Conservation (phyloP, 2,329 filamentous ascomycete species). For the Pseudogymnoascus pannorum region DNA sequence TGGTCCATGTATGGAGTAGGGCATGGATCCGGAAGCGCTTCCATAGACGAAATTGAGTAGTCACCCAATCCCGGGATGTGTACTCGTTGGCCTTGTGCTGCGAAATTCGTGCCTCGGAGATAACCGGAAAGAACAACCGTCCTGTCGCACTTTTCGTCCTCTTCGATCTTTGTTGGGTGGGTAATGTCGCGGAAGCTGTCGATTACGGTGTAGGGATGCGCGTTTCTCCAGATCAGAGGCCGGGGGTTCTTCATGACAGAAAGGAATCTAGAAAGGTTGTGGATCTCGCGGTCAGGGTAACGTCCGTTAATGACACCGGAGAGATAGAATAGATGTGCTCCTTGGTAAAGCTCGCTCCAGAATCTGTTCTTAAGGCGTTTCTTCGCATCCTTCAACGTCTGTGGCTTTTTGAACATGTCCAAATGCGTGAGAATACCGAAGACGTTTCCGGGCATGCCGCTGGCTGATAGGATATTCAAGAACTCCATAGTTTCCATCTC, state of each 20-base stretch:
- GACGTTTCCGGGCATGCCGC: constrained; percentile 97
- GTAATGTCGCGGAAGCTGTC: constrained; percentile 95
- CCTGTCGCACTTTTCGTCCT: constrained; percentile 81
- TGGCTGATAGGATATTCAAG: constrained; percentile 83
- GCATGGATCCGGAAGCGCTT: constrained; percentile 86
- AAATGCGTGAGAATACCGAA: constrained; percentile 96
- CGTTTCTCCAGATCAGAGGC: constrained; percentile 93
- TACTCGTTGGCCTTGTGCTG: constrained; percentile 74
- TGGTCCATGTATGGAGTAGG: constrained; percentile 89
- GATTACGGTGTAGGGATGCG: constrained; percentile 86
- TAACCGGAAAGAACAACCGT: constrained; percentile 91
- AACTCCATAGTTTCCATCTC: constrained; percentile 99
- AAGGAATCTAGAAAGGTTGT: constrained; percentile 90
- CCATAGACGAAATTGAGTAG: constrained; percentile 73
- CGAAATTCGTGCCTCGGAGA: constrained; percentile 88
- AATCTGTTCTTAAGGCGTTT: constrained; percentile 92
- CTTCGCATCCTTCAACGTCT: constrained; percentile 85
- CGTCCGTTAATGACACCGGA: constrained; percentile 94
- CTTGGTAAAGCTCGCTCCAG: constrained; percentile 95
- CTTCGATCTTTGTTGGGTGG: constrained; percentile 83
- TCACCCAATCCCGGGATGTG: constrained; percentile 93
- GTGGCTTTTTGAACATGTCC: constrained; percentile 90
- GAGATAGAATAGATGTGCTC: constrained; percentile 93
- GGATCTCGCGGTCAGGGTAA: constrained; percentile 92
- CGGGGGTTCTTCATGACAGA: constrained; percentile 99